Evolutionary conservation across 2,329 filamentous ascomycete genomes (phyloP).

Genomic region (Zymoseptoria crescenta): DNA sequence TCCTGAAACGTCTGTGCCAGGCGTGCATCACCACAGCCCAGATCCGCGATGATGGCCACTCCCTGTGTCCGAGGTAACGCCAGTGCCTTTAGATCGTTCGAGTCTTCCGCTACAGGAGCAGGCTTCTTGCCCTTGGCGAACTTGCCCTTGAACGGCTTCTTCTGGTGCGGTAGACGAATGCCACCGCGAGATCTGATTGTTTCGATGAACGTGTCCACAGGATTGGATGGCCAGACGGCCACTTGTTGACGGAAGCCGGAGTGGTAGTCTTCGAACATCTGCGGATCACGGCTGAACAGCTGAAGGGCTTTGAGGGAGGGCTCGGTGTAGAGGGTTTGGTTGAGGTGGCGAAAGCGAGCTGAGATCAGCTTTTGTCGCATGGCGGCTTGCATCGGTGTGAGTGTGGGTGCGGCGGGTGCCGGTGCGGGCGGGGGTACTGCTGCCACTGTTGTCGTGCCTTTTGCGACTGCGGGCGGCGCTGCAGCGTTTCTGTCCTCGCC

Average conservation of each 20-base stretch:
- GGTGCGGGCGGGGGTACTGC: constrained; percentile 22
- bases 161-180: constrained; percentile 33
- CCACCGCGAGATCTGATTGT: constrained; percentile 62
- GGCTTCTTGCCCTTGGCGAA: constrained; percentile 33
- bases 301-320: constrained; percentile 75
- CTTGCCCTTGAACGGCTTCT: constrained; percentile 26
- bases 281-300: constrained; percentile 75
- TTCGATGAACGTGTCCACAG: constrained; percentile 76
- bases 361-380: constrained; percentile 95
- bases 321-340: constrained; percentile 91
- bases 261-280: constrained; percentile 95
- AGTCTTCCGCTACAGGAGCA: constrained; percentile 19
- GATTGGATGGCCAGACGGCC: constrained; percentile 92
- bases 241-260: constrained; percentile 94
- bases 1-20: constrained; percentile 62
- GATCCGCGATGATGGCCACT: constrained; percentile 72
- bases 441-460: constrained; percentile 11
- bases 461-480: constrained; percentile 6
- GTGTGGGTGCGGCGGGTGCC: constrained; percentile 44
- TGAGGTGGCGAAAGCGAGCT: constrained; percentile 92
- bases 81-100: constrained; percentile 13
- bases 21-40: constrained; percentile 87
- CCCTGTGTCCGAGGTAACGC: constrained; percentile 65
- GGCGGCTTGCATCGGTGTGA: constrained; percentile 85
- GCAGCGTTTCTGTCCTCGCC: neutral